Percentiles rank a stretch among this genome's conserved stretches.
These are phyloP conservation scores for Pelargonium myrrhifolium DNA, from an alignment of 441 rosid genomes.

Conservation along the genomic window DNA sequence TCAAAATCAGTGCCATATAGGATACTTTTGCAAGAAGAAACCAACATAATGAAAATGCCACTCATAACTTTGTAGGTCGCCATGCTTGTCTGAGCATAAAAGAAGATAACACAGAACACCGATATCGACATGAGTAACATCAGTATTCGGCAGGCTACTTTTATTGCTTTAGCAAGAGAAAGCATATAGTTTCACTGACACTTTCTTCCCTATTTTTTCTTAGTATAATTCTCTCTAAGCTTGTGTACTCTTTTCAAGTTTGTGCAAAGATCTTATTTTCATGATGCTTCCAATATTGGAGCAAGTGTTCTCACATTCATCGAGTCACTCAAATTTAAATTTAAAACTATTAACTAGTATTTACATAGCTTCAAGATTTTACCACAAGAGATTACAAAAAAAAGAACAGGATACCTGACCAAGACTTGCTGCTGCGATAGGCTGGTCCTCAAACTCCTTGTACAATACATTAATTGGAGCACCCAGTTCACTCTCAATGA, in stretches of 20 bases:
- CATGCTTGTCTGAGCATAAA: no score
- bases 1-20: slow-evolving; percentile 7
- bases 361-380: not conserved
- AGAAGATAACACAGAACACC: no score
- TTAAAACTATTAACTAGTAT: not conserved
- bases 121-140: no score
- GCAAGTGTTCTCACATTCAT: not conserved
- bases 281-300: not conserved
- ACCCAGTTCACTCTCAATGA: slow-evolving; percentile 22
- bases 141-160: no score
- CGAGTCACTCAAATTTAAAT: not conserved
- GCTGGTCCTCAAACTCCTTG: slow-evolving; percentile 27
- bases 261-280: no score
- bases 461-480: slow-evolving; percentile 21
- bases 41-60: no score
- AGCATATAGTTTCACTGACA: no score
- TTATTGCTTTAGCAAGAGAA: no score
- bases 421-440: slow-evolving; percentile 27
- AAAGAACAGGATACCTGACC: slow-evolving; percentile 20
- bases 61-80: no score
- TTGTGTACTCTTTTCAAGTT: no score
- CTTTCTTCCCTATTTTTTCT: no score
- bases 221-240: no score
- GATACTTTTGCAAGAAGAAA: not conserved
- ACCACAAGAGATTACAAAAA: not conserved